phyloP scores from a whole-genome alignment of 192 early-diverging fungal genomes.

The Podochytrium sp. region DNA sequence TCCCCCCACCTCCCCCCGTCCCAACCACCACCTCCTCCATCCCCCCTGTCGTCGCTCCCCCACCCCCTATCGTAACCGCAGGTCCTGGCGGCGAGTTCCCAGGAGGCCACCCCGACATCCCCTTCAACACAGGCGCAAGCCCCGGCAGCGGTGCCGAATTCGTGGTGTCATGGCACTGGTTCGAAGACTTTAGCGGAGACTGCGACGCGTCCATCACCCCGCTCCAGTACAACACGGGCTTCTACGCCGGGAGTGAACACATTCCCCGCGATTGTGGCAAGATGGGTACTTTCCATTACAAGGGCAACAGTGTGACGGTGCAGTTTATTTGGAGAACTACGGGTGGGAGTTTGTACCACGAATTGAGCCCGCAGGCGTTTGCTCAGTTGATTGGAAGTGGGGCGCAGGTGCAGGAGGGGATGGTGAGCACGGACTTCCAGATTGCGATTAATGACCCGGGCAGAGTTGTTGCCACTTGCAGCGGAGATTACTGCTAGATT shows the following conservation, averaged over 20 bases:
- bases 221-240: slow-evolving; percentile 18
- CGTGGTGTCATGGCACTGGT: not conserved
- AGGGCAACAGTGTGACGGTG: slow-evolving; percentile 20
- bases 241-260: slow-evolving; percentile 24
- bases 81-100: not conserved
- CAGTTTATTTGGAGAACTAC: slow-evolving; percentile 19
- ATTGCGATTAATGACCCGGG: slow-evolving; percentile 23
- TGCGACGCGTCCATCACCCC: not conserved
- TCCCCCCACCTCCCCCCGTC: not conserved
- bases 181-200: not conserved
- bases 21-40: not conserved
- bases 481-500: not conserved
- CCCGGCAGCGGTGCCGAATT: not conserved
- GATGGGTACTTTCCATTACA: slow-evolving; percentile 22
- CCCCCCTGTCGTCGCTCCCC: not conserved
- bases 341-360: slow-evolving; percentile 25
- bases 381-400: slow-evolving; percentile 14
- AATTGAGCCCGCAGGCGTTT: slow-evolving; percentile 15
- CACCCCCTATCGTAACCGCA: not conserved
- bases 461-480: not conserved
- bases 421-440: not conserved
- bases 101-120: not conserved
- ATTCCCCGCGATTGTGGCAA: slow-evolving; percentile 14
- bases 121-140: not conserved
- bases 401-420: not conserved